A percentile compares a stretch with the other conserved stretches of the same genome.
phyloP scores from a whole-genome alignment of 805 yeast genomes.

The Saccharomyces mikatae region DNA sequence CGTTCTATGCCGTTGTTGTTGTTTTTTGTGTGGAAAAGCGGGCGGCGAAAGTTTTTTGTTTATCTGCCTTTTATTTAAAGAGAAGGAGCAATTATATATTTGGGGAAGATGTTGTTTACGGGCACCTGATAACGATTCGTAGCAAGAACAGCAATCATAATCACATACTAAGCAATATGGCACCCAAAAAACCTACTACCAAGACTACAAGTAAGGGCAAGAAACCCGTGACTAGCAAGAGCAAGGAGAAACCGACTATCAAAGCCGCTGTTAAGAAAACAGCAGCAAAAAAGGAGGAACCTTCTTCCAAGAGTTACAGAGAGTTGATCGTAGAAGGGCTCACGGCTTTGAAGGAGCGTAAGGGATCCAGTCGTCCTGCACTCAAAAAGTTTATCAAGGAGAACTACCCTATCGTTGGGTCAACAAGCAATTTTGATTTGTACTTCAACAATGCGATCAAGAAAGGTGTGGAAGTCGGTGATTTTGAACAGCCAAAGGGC shows the following conservation, averaged over 20 bases:
- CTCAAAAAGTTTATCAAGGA: constrained; percentile 69
- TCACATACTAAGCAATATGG: constrained; percentile 4
- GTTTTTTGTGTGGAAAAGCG: not conserved
- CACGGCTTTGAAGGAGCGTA: constrained; percentile 65
- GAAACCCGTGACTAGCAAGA: constrained; percentile 1
- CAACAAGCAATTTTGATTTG: constrained; percentile 60
- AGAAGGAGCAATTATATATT: not conserved
- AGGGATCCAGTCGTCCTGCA: constrained; percentile 79
- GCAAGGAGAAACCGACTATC: constrained; percentile 3
- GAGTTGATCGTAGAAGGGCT: constrained; percentile 49
- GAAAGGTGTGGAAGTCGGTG: constrained; percentile 72
- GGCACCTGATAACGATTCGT: not conserved
- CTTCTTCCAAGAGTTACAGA: constrained; percentile 18
- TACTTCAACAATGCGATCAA: constrained; percentile 71
- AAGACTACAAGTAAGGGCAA: constrained; percentile 1
- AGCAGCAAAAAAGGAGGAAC: constrained; percentile 6
- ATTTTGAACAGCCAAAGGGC: constrained; percentile 78
- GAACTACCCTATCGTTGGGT: constrained; percentile 44
- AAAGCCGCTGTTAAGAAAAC: constrained; percentile 5
- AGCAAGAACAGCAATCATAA: not conserved
- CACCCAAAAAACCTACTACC: constrained; percentile 7
- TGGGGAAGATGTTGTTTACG: not conserved
- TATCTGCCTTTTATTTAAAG: not conserved
- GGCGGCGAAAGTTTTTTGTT: not conserved
- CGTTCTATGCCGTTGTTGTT: not conserved